Conservation (phyloP, 306 rosid genomes). For the Leucaena leucocephala region DNA sequence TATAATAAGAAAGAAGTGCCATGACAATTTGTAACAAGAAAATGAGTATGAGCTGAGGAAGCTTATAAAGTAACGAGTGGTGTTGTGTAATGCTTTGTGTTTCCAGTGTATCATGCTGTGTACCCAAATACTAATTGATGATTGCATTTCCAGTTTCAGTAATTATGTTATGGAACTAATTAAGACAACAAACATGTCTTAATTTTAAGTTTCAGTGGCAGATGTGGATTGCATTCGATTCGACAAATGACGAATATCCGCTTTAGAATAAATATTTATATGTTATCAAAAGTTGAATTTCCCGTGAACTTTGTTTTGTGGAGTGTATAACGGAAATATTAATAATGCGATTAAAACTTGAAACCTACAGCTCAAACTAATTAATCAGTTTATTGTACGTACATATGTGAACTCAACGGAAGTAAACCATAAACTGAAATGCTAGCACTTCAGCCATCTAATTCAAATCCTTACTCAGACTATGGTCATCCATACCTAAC, state of each 20-base stretch:
- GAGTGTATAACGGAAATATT: not conserved
- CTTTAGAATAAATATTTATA: too few relatives aligned
- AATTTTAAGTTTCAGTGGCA: not conserved
- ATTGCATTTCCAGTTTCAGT: not conserved
- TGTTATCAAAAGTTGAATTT: too few relatives aligned
- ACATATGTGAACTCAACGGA: not conserved
- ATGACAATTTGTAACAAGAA: slow-evolving; percentile 24
- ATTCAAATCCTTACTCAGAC: not conserved
- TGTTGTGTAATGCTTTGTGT: not conserved
- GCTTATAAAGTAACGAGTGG: slow-evolving; percentile 6
- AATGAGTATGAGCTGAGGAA: not conserved
- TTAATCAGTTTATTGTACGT: not conserved
- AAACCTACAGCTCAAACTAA: not conserved
- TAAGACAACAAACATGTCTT: not conserved
- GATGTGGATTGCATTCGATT: not conserved
- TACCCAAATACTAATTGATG: not conserved
- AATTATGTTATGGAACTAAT: not conserved
- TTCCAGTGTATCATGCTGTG: not conserved
- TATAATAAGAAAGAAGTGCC: slow-evolving; percentile 26
- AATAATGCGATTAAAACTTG: not conserved
- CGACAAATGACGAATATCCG: slow-evolving; percentile 3
- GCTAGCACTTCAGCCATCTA: not conserved
- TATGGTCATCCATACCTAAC: not conserved
- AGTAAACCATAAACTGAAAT: not conserved
- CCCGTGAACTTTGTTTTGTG: not conserved